Evolutionary conservation across 1,139 yeast genomes (phyloP).

Genomic region (Taiozyma onychis): DNA sequence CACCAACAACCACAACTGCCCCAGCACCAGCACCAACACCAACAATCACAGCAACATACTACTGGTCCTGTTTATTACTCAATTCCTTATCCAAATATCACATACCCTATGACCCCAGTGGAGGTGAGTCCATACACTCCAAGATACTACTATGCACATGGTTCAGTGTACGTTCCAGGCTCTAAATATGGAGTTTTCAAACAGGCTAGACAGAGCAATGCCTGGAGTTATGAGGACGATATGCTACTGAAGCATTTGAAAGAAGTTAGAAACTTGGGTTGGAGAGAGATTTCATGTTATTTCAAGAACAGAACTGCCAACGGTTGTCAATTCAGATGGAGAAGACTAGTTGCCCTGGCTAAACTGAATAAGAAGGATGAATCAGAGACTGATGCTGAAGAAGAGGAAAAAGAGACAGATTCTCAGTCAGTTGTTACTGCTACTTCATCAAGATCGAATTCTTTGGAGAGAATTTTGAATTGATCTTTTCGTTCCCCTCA

Average conservation of each 20-base stretch:
- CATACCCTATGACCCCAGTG: conserved; percentile 2
- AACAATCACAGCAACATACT: neutral
- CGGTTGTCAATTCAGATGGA: conserved; percentile 82
- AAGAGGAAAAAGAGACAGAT: neutral
- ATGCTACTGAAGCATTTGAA: conserved; percentile 60
- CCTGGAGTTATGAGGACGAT: conserved; percentile 80
- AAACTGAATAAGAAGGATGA: conserved; percentile 1
- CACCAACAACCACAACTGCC: neutral
- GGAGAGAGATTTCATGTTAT: conserved; percentile 74
- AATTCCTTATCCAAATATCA: neutral
- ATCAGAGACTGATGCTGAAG: neutral
- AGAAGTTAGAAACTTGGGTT: conserved; percentile 67
- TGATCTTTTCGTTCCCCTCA: neutral
- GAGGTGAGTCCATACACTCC: conserved; percentile 2
- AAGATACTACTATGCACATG: neutral
- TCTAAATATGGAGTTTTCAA: conserved; percentile 3
- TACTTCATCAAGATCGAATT: conserved; percentile 1
- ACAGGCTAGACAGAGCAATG: conserved; percentile 15
- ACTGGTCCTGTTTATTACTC: neutral
- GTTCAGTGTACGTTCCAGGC: neutral
- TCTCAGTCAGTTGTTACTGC: neutral
- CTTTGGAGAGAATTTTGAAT: conserved; percentile 8
- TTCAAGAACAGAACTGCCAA: conserved; percentile 72
- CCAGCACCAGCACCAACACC: neutral
- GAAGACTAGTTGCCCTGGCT: conserved; percentile 38